Base-by-base conservation (phyloP, 345 rosid species). In the Eutrema heterophyllum region DNA sequence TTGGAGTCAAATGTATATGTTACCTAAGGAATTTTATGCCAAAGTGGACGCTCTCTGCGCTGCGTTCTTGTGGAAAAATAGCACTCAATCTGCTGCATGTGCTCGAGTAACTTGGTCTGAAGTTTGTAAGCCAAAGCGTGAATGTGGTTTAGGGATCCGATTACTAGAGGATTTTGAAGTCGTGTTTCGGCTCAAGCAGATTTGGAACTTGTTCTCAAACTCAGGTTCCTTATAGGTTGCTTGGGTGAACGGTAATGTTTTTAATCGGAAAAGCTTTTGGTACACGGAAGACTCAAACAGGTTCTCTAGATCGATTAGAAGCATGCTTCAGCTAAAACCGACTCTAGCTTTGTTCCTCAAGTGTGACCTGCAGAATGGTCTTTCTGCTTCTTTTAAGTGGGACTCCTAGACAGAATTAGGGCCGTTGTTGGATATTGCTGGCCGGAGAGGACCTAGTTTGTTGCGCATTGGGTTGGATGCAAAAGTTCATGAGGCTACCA, bases 21-120 rank as follows among this genome's bases (percentile, higher is more conserved):
- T 40, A 1, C 45, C 45, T 0, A 40, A 40, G 45, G 5, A 3
- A 0, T 40, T 40, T 3, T 40, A 40, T 4, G 14, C 3, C 0
- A 40, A 40, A 3, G 45, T 40, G 14, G 45, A 40, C n/a, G 11
- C 45, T 0, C 0, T 40, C 0, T 40, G 45, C 1, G 11, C 45
- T 3, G 45, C 45, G 0, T 40, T 40, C 4, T 5, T 40, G 0
- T 40, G 45, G n/a, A 40, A 40, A 12, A 40, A 40, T 1, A 40
- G 3, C 0, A 11, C n/a, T 12, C 0, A 3, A 0, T 10, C 13
- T 1, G 45, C 45, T 0, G 0, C 2, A 3, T n/a, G 45, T 0
- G n/a, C 45, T 3, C 14, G 45, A 3, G 45, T 40, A 2, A 0
- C 45, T 40, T 40, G 45, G 45, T 0, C 0, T 0, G n/a, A 40